Evolutionary conservation across 1,139 yeast genomes (phyloP), one percentile per base, ranked within the genome.

Genomic region (Suhomyces kunorum): DNA sequence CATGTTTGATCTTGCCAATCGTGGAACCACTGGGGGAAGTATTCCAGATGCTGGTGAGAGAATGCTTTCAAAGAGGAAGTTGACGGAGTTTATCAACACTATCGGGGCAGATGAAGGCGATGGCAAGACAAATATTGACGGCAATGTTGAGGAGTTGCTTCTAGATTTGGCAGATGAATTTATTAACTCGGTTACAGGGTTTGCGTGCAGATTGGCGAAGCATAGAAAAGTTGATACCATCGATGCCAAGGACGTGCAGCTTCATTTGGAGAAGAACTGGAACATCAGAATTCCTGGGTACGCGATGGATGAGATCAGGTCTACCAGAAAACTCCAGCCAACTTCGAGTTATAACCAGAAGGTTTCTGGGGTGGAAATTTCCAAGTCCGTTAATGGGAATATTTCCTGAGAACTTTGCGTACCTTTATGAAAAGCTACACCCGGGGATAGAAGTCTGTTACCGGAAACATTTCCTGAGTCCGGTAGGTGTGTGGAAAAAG

Each of bases 161-260:
- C 71, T 94, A 36, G 98, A 94, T 60, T 71, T 92, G 44, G 98
- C 98, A 0, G 99, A 94, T 59, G 98, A 94, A 58, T 92, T 92
- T 60, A 94, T 92, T 11, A 79, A 87, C 12, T 83, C 87, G 36
- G 96, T 94, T 2, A 88, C 97, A 0, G 76, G 88, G 3, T 92
- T 92, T 68, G 96, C 97, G 0, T 92, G 98, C 60, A 79, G 94
- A 42, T 71, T 92, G 52, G 98, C 99, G 13, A 92, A 92, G 59
- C 97, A 90, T 56, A 77, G 98, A 49, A 88, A 88, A 59, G 80
- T 88, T n/a, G 96, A 90, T 47, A 78, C 82, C 36, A 71, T 92
- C 30, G 98, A 92, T 54, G 87, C 87, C 14, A 81, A 83, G 54
- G 98, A 92, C 60, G 79, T 94, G 37, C 98, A 92, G 63, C 66